phyloP scores from a whole-genome alignment of 345 rosid species.

The Aegle marmelos region DNA sequence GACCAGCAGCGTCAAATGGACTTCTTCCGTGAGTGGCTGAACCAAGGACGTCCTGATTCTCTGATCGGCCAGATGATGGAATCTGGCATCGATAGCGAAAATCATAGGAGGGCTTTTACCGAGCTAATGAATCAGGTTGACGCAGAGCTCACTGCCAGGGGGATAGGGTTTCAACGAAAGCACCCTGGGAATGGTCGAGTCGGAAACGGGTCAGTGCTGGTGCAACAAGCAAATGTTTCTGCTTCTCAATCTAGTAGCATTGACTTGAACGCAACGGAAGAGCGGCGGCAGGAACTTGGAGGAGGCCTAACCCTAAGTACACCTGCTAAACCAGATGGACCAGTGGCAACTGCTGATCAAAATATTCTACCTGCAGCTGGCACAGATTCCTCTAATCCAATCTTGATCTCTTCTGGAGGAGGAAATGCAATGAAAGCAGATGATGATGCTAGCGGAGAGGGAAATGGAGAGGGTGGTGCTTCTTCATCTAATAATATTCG shows the following conservation, averaged over 20 bases:
- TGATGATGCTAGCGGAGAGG: neutral
- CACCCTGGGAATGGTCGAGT: neutral
- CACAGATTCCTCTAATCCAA: neutral
- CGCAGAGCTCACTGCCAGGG: neutral
- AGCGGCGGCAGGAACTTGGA: no score
- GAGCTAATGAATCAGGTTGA: neutral
- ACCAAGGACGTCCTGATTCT: neutral
- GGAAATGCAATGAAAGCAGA: neutral
- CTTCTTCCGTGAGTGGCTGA: neutral
- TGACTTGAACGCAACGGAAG: neutral
- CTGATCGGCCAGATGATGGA: neutral
- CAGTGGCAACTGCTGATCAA: neutral
- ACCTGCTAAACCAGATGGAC: neutral
- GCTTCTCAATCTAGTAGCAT: neutral
- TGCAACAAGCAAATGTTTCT: neutral
- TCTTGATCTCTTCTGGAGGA: neutral
- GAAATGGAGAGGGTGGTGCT: neutral
- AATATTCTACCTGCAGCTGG: neutral
- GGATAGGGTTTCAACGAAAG: neutral
- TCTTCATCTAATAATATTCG: constrained; percentile 1
- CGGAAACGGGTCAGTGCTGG: neutral
- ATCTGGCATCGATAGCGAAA: neutral
- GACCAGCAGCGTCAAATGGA: neutral
- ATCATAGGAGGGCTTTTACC: neutral
- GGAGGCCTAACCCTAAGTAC: neutral